Conservation (phyloP, 805 yeast genomes). For the Candida succiphila region DNA sequence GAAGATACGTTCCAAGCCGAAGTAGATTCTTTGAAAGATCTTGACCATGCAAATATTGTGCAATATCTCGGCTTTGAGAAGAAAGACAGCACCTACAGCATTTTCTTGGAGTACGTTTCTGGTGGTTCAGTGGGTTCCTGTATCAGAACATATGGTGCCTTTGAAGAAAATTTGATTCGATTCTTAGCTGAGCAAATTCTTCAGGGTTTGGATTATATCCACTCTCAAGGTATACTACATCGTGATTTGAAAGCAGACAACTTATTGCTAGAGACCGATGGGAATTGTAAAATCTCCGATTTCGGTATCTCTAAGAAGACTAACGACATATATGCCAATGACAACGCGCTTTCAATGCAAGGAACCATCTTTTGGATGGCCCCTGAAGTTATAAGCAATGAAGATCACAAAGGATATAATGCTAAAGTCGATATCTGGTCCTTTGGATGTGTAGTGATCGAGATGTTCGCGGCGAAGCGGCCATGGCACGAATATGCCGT, state of each 20-base stretch:
- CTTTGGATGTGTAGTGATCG: slow-evolving; percentile 90
- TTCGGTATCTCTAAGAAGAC: slow-evolving; percentile 91
- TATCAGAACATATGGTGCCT: slow-evolving; percentile 71
- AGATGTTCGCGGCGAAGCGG: slow-evolving; percentile 94
- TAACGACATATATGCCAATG: slow-evolving; percentile 77
- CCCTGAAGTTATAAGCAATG: slow-evolving; percentile 91
- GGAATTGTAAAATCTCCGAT: slow-evolving; percentile 90
- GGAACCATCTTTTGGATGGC: slow-evolving; percentile 99
- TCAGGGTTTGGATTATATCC: slow-evolving; percentile 80
- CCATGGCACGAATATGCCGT: slow-evolving; percentile 98
- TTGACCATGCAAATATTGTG: slow-evolving; percentile 90
- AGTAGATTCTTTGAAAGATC: slow-evolving; percentile 86
- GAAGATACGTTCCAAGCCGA: slow-evolving; percentile 82
- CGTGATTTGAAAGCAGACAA: slow-evolving; percentile 95
- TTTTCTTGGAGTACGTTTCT: slow-evolving; percentile 92
- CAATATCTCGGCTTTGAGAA: slow-evolving; percentile 94
- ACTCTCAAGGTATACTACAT: slow-evolving; percentile 78
- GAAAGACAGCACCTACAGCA: slow-evolving; percentile 60
- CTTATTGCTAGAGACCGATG: slow-evolving; percentile 77
- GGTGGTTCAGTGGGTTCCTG: slow-evolving; percentile 95
- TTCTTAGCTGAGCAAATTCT: slow-evolving; percentile 73
- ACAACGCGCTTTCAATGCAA: slow-evolving; percentile 87
- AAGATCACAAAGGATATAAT: slow-evolving; percentile 81
- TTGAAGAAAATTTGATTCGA: slow-evolving; percentile 67
- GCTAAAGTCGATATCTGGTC: slow-evolving; percentile 99